Conservation (phyloP, 257 asterid species). For the Nemophila menziesii region DNA sequence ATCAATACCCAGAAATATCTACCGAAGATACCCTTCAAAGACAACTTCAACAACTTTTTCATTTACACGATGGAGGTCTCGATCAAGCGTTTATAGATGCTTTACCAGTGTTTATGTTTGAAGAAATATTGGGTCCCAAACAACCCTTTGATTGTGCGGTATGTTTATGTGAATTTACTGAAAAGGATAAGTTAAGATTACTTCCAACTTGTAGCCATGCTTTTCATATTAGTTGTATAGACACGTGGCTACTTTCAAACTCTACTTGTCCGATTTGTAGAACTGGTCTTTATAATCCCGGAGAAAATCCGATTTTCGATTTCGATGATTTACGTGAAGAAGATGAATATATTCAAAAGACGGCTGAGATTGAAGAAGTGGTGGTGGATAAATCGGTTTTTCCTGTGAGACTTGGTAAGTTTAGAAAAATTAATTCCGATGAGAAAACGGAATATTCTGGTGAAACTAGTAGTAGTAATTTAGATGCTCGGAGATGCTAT, state of each 20-base stretch:
- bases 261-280: slow-evolving; percentile 95
- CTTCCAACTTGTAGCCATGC: slow-evolving; percentile 94
- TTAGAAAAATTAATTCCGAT: slow-evolving; percentile 29
- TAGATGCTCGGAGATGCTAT: slow-evolving; percentile 85
- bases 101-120: slow-evolving; percentile 65
- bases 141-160: slow-evolving; percentile 96
- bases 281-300: slow-evolving; percentile 62
- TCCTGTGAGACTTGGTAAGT: slow-evolving; percentile 68
- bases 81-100: slow-evolving; percentile 91
- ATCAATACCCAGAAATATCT: slow-evolving; percentile 44
- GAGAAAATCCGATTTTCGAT: slow-evolving; percentile 72
- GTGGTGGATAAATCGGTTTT: slow-evolving; percentile 38
- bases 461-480: slow-evolving; percentile 75
- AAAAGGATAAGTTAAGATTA: slow-evolving; percentile 67
- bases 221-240: slow-evolving; percentile 75
- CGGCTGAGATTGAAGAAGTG: slow-evolving; percentile 46
- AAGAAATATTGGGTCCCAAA: slow-evolving; percentile 70
- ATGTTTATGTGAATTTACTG: slow-evolving; percentile 72
- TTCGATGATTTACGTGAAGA: slow-evolving; percentile 55
- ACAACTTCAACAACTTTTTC: slow-evolving; percentile 86
- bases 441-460: slow-evolving; percentile 32
- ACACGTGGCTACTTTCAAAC: slow-evolving; percentile 90
- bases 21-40: slow-evolving; percentile 67
- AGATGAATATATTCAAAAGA: slow-evolving; percentile 48
- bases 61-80: slow-evolving; percentile 76